These are phyloP conservation scores for Geotrichum candidum DNA, from an alignment of 1,139 yeast species.

Conservation along the genomic window DNA sequence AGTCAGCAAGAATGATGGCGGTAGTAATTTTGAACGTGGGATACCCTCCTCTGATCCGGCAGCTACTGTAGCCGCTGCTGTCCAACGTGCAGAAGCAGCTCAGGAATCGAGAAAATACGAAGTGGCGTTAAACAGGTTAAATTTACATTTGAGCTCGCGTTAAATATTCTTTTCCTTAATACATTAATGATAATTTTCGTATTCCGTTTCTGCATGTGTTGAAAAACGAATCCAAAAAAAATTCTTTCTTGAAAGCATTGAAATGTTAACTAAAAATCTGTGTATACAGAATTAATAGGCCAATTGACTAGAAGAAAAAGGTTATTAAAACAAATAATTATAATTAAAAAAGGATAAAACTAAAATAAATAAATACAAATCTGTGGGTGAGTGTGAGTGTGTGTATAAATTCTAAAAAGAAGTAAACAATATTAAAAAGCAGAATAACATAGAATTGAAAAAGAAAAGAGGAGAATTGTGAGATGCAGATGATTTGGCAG, in stretches of 20 bases:
- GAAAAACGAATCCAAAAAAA: too few relatives aligned
- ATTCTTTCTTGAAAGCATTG: not conserved
- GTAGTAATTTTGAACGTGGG: not conserved
- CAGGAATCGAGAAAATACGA: not conserved
- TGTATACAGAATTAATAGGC: not conserved
- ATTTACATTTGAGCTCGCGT: not conserved
- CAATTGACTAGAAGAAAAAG: not conserved
- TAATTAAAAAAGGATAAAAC: not conserved
- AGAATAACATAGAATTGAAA: not conserved
- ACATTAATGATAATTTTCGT: too few relatives aligned
- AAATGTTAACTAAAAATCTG: not conserved
- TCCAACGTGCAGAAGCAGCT: not conserved
- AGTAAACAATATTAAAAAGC: not conserved
- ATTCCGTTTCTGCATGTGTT: too few relatives aligned
- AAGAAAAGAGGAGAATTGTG: not conserved
- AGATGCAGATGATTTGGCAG: conserved; percentile 4
- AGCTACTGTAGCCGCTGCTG: not conserved
- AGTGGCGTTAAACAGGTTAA: not conserved
- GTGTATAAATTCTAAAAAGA: not conserved
- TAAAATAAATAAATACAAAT: not conserved
- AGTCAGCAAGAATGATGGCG: not conserved
- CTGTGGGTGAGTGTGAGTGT: not conserved
- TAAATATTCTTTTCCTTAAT: not conserved
- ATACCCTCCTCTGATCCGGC: not conserved
- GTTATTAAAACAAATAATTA: not conserved